Percentiles rank a stretch among this genome's conserved stretches.
Evolutionary conservation across 2,329 filamentous ascomycete species (phyloP).

Genomic region (Trichoderma sp.): DNA sequence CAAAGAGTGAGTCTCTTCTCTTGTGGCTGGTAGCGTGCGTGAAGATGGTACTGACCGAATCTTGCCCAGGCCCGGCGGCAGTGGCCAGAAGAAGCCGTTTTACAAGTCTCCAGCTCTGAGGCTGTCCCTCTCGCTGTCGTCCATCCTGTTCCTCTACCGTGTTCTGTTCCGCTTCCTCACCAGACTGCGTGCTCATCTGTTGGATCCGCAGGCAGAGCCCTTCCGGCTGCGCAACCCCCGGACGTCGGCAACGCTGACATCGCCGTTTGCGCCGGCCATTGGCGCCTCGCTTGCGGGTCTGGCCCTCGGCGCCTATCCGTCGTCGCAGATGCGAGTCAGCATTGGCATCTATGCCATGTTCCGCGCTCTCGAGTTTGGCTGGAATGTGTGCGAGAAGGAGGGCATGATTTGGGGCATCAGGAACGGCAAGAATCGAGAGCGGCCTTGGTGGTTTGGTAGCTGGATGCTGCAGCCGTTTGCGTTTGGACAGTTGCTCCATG

Average conservation of each 20-base stretch:
- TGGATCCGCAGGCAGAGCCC: conserved; percentile 75
- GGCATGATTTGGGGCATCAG: conserved; percentile 65
- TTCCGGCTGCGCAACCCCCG: conserved; percentile 83
- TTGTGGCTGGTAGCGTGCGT: neutral
- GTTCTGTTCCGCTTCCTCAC: conserved; percentile 88
- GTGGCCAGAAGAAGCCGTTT: conserved; percentile 53
- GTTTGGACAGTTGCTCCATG: conserved; percentile 74
- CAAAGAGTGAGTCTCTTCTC: conserved; percentile 46
- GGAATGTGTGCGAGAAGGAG: conserved; percentile 78
- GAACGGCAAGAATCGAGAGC: conserved; percentile 57
- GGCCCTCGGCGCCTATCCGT: conserved; percentile 73
- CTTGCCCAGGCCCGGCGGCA: conserved; percentile 13
- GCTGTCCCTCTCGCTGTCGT: conserved; percentile 78
- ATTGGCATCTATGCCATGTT: conserved; percentile 81
- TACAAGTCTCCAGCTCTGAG: conserved; percentile 71
- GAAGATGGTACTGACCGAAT: neutral
- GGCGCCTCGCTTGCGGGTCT: conserved; percentile 86
- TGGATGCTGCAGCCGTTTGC: conserved; percentile 79
- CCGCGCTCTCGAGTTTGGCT: conserved; percentile 80
- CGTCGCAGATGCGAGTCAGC: conserved; percentile 68
- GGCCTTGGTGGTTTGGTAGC: conserved; percentile 82
- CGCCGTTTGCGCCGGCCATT: conserved; percentile 81
- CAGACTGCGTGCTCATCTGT: conserved; percentile 74
- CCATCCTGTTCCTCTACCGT: conserved; percentile 85
- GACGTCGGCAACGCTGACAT: conserved; percentile 74